Evolutionary conservation across 2,329 filamentous ascomycete species (phyloP).

Genomic region (Xylaria sp.): DNA sequence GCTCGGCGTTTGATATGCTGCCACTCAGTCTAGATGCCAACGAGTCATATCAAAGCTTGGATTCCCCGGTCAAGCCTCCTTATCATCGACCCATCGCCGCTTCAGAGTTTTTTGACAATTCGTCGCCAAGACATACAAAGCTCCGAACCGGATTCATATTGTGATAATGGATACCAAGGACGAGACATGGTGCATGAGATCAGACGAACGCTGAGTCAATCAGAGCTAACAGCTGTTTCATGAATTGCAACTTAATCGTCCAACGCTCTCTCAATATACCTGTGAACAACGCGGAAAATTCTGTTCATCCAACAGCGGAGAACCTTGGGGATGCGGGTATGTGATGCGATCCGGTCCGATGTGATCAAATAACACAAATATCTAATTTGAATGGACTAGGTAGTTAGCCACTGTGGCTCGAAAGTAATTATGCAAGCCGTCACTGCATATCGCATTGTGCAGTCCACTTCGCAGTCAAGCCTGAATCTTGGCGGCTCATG

Average conservation of each 20-base stretch:
- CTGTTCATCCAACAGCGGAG: not conserved
- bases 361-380: not conserved
- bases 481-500: not conserved
- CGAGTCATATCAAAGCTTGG: not conserved
- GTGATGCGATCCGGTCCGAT: constrained; percentile 20
- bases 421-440: constrained; percentile 4
- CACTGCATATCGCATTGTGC: not conserved
- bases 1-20: not conserved
- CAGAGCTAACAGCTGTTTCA: not conserved
- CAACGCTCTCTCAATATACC: not conserved
- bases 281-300: not conserved
- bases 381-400: not conserved
- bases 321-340: constrained; percentile 7
- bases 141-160: not conserved
- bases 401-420: constrained; percentile 8
- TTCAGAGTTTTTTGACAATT: not conserved
- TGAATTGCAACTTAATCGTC: not conserved
- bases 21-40: not conserved
- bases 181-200: not conserved
- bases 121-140: not conserved
- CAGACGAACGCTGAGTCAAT: not conserved
- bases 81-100: not conserved
- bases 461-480: constrained; percentile 1
- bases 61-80: not conserved
- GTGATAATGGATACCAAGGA: not conserved